Evolutionary conservation across 192 early-diverging fungal genomes (phyloP), one percentile per base, ranked within the genome.

Genomic region (Backusella liffmaniae): DNA sequence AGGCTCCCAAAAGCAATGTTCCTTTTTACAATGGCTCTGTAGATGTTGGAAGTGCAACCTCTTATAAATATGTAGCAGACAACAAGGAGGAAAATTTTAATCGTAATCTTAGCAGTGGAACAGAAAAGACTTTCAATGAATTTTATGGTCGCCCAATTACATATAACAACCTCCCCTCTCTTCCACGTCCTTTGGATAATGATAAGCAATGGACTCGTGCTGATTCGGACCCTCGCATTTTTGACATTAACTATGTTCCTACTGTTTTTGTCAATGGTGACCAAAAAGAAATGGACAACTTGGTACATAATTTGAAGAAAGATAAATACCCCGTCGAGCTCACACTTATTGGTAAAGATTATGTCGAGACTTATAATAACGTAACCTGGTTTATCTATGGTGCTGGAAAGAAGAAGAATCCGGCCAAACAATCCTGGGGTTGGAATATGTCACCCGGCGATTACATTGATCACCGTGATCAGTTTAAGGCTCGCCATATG

Each of bases 371-470:
- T 6, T 83, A 79, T 36, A 72, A 51, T 13, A 73, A 77, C 18
- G 75, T 74, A 15, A 12, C 30, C 36, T 86, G 84, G 46, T 77
- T 80, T 59, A 74, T 86, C 23, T 81, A 83, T 74, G 76, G 79
- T 32, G 77, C 83, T 29, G 83, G 83, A 26, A 82, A 83, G 73
- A 78, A 80, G 66, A 75, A 86, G 3, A 86, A 86, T 70, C 82
- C 82, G 49, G 81, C 85, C 66, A 86, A 86, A 66, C 85, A 86
- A 75, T 83, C 81, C 41, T 86, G 85, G 85, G 77, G 77, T 62
- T 86, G 81, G 81, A 69, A 41, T 21, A 72, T 84, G 13, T 35
- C 79, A 18, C 18, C 29, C 3, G 80, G 79, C 1, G 62, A 84
- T 1, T 72, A 39, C 41, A 71, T 77, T 9, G 68, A 80, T 69